Conservation (phyloP, 768 basidiomycete species). For the Cystofilobasidium ferigula region DNA sequence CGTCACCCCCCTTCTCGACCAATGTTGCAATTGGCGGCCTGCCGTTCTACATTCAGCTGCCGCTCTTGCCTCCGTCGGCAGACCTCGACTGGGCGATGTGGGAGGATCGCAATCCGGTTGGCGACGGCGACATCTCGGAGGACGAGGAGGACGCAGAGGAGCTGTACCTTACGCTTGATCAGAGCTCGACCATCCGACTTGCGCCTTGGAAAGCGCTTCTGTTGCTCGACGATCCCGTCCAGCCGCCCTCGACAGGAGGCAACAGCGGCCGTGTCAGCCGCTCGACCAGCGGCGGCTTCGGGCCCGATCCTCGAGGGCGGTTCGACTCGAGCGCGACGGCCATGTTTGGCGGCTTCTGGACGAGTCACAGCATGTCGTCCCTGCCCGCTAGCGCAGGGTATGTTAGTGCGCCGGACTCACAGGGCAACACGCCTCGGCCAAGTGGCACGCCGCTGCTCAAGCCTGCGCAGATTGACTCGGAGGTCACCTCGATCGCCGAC, state of each 20-base stretch:
- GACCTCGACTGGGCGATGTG: conserved; percentile 18
- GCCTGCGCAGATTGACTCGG: not conserved
- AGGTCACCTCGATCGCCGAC: not conserved
- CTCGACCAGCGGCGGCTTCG: conserved; percentile 42
- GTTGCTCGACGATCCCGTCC: conserved; percentile 48
- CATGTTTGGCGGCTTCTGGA: not conserved
- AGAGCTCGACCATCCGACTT: conserved; percentile 35
- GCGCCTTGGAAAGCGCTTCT: conserved; percentile 87
- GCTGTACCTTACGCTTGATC: conserved; percentile 2
- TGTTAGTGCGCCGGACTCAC: not conserved
- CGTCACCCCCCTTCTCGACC: conserved; percentile 15
- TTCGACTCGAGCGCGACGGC: not conserved
- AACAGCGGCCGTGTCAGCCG: conserved; percentile 29
- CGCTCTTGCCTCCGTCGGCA: conserved; percentile 10
- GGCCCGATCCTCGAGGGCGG: not conserved
- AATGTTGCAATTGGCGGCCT: conserved; percentile 19
- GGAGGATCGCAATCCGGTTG: conserved; percentile 15
- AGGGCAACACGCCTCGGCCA: not conserved
- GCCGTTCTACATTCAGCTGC: conserved; percentile 22
- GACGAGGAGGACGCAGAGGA: conserved; percentile 6
- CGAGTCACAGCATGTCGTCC: not conserved
- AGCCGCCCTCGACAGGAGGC: too few relatives aligned
- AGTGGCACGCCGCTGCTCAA: not conserved
- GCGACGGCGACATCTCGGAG: conserved; percentile 10
- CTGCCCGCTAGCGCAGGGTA: not conserved